Percentiles rank a stretch among this genome's conserved stretches.
phyloP scores from a whole-genome alignment of 306 rosid species.

The Comarum palustre region DNA sequence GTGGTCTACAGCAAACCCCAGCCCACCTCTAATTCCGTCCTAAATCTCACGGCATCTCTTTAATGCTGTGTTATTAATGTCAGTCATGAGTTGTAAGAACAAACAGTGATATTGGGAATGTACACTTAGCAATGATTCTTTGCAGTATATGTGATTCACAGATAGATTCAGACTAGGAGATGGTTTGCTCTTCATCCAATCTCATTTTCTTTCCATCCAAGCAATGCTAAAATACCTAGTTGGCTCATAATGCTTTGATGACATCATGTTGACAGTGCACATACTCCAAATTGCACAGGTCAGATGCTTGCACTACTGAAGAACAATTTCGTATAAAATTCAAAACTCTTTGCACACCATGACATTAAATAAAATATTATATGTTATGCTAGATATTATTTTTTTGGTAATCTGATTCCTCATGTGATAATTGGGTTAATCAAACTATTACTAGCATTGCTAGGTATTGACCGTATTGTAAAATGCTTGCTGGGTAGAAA shows the following conservation, averaged over 20 bases:
- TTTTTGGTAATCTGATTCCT: neutral
- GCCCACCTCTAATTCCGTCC: too few species aligned
- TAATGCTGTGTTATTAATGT: constrained; percentile 33
- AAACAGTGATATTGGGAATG: constrained; percentile 40
- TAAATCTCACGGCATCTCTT: constrained; percentile 23
- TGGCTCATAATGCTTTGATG: neutral
- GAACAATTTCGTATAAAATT: neutral
- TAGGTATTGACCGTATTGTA: neutral
- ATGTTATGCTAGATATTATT: neutral
- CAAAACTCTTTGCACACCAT: neutral
- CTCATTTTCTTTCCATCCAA: neutral
- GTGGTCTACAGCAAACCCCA: too few species aligned
- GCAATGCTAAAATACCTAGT: neutral
- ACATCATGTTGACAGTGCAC: neutral
- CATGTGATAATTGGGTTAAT: neutral
- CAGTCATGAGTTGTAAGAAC: constrained; percentile 27
- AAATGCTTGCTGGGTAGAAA: neutral
- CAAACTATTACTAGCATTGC: neutral
- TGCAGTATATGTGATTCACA: neutral
- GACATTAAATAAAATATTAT: neutral
- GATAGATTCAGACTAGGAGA: neutral
- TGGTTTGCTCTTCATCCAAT: neutral
- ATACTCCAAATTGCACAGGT: neutral
- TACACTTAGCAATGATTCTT: constrained; percentile 41
- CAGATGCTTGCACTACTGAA: neutral